Evolutionary conservation across 352 stramenopile species (phyloP).

Genomic region (Pythium rishiriense): DNA sequence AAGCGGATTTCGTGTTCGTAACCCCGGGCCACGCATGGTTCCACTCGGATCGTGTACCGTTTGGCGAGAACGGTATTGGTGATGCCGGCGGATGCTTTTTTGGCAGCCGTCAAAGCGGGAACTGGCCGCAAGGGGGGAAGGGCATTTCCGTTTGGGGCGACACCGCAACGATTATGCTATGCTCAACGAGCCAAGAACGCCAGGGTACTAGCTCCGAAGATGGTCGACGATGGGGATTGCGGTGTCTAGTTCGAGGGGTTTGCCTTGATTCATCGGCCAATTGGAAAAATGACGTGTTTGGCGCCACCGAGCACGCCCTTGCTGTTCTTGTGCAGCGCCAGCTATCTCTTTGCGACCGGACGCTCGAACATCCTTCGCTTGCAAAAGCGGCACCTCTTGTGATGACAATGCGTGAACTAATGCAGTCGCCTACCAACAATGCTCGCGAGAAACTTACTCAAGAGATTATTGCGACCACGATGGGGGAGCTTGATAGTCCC

Average conservation of each 20-base stretch:
- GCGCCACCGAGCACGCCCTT: conserved; percentile 39
- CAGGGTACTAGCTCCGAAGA: conserved; percentile 31
- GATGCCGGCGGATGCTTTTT: conserved; percentile 72
- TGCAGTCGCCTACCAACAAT: background rate
- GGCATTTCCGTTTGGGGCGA: conserved; percentile 63
- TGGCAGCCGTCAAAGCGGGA: conserved; percentile 47
- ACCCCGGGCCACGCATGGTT: conserved; percentile 60
- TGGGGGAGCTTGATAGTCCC: background rate
- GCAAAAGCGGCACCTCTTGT: conserved; percentile 2
- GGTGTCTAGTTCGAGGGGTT: conserved; percentile 53
- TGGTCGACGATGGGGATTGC: conserved; percentile 60
- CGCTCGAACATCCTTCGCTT: conserved; percentile 1
- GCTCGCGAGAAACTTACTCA: background rate
- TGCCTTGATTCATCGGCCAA: conserved; percentile 11
- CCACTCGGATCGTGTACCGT: conserved; percentile 55
- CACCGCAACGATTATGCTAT: conserved; percentile 68
- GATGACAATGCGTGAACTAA: background rate
- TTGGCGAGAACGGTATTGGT: conserved; percentile 56
- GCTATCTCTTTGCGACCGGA: conserved; percentile 6
- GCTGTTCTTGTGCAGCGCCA: conserved; percentile 18
- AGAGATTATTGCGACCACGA: conserved; percentile 7
- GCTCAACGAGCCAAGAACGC: conserved; percentile 56
- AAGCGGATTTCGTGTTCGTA: conserved; percentile 70
- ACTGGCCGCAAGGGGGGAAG: conserved; percentile 42
- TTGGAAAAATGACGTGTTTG: conserved; percentile 38